phyloP scores from a whole-genome alignment of 2,329 filamentous ascomycete species.

The Rosellinia necatrix region DNA sequence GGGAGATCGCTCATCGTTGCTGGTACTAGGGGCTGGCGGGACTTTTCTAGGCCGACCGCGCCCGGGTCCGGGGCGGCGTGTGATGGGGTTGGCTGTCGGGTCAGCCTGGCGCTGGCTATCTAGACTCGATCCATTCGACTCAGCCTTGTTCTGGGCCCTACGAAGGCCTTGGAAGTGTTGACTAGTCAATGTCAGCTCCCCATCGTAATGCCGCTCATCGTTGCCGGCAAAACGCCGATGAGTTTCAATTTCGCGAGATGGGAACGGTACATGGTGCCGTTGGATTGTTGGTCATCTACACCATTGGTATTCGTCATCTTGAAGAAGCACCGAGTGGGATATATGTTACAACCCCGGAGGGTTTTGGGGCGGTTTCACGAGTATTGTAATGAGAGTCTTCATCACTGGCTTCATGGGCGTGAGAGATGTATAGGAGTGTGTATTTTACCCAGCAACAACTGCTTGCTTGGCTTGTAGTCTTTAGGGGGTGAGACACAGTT shows the following conservation, averaged over 20 bases:
- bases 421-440: neutral
- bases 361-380: too few species aligned
- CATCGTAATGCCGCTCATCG: constrained; percentile 2
- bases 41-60: constrained; percentile 58
- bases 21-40: constrained; percentile 31
- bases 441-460: neutral
- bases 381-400: too few species aligned
- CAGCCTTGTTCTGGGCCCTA: constrained; percentile 58
- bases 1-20: constrained; percentile 17
- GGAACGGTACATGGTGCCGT: neutral
- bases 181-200: constrained; percentile 42
- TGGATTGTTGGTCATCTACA: neutral
- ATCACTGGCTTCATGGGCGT: neutral
- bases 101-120: constrained; percentile 50
- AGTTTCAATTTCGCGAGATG: neutral
- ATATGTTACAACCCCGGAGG: too few species aligned
- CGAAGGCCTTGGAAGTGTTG: constrained; percentile 66
- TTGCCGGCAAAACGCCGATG: neutral
- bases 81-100: constrained; percentile 62
- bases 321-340: too few species aligned
- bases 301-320: neutral
- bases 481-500: neutral
- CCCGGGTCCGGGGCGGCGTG: constrained; percentile 62
- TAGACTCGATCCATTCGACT: constrained; percentile 43
- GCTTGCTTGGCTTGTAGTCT: neutral